A percentile compares a stretch with the other conserved stretches of the same genome.
These are phyloP conservation scores for Candida khao-thaluensis DNA, from an alignment of 805 yeast genomes.

Conservation along the genomic window DNA sequence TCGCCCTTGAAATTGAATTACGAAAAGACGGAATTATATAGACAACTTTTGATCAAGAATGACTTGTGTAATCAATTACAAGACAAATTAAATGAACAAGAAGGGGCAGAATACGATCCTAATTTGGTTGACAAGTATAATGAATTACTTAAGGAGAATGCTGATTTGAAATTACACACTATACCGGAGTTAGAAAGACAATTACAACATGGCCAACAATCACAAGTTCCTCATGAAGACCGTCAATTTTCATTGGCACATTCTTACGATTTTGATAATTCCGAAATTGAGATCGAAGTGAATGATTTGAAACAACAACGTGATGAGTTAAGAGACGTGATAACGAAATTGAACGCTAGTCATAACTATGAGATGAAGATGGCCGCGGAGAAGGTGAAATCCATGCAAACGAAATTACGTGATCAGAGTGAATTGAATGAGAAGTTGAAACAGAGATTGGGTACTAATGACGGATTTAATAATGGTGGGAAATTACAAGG, in stretches of 20 bases:
- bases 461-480: conserved; percentile 1
- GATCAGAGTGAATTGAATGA: conserved; percentile 34
- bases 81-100: conserved; percentile 44
- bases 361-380: conserved; percentile 36
- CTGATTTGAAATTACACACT: conserved; percentile 39
- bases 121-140: conserved; percentile 40
- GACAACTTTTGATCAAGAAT: conserved; percentile 47
- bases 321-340: conserved; percentile 42
- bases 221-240: conserved; percentile 3
- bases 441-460: conserved; percentile 28
- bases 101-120: conserved; percentile 29
- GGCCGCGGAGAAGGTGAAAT: conserved; percentile 34
- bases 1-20: conserved; percentile 55
- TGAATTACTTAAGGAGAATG: conserved; percentile 39
- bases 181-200: conserved; percentile 48
- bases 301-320: conserved; percentile 29
- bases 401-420: conserved; percentile 29
- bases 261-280: conserved; percentile 7
- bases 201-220: neutral
- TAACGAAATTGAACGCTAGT: conserved; percentile 35
- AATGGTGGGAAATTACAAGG: conserved; percentile 41
- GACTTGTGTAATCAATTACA: conserved; percentile 47
- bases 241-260: conserved; percentile 12
- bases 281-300: conserved; percentile 20
- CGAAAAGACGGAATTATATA: conserved; percentile 53